phyloP scores from a whole-genome alignment of 164 flowering plant genomes.

The Vitis riparia region DNA sequence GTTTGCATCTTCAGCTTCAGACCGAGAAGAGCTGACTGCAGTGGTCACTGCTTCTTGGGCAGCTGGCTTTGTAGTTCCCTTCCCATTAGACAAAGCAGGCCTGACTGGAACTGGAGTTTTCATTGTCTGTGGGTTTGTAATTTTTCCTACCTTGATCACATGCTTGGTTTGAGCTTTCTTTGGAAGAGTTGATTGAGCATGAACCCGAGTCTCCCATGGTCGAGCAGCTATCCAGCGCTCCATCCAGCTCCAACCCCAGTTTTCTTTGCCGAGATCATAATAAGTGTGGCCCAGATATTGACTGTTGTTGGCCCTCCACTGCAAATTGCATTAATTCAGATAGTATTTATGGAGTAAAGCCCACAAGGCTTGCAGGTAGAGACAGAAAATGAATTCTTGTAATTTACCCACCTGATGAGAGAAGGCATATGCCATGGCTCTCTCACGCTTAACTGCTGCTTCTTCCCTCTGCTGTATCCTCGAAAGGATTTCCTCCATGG shows the following conservation, averaged over 20 bases:
- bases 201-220: constrained; percentile 40
- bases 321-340: constrained; percentile 15
- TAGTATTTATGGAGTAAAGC: neutral
- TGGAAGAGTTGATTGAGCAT: constrained; percentile 4
- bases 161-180: constrained; percentile 16
- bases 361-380: neutral
- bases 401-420: constrained; percentile 31
- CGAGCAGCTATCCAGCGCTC: constrained; percentile 48
- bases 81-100: constrained; percentile 7
- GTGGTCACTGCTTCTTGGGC: neutral
- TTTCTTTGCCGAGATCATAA: constrained; percentile 31
- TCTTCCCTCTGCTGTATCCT: constrained; percentile 39
- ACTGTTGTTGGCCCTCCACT: constrained; percentile 50
- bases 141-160: constrained; percentile 27
- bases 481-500: constrained; percentile 38
- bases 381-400: neutral
- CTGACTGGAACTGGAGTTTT: constrained; percentile 11
- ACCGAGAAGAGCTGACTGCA: constrained; percentile 15
- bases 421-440: constrained; percentile 43
- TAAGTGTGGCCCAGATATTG: constrained; percentile 46
- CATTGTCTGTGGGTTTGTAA: constrained; percentile 11
- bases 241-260: constrained; percentile 57
- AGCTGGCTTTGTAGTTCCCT: constrained; percentile 1
- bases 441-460: constrained; percentile 34
- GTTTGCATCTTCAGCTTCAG: constrained; percentile 15